Conservation (phyloP, 106 monocot genomes). For the Platanthera guangdongensis region DNA sequence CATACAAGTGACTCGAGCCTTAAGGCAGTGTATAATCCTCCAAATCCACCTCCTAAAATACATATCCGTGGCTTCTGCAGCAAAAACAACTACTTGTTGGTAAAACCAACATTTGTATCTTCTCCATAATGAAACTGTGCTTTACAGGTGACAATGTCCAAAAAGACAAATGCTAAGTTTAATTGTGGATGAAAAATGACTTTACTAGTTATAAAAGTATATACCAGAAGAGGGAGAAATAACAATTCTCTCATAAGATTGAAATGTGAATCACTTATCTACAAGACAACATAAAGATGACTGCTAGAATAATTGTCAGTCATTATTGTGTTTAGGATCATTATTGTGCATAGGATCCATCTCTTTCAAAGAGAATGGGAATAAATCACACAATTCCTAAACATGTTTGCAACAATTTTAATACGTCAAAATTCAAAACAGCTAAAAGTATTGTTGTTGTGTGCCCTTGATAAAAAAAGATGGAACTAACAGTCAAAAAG, state of each 20-base stretch:
- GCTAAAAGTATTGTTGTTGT: neutral
- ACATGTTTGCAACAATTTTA: neutral
- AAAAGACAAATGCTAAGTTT: neutral
- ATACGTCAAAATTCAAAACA: neutral
- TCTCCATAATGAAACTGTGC: neutral
- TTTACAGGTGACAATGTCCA: neutral
- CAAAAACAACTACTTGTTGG: neutral
- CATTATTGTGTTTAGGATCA: neutral
- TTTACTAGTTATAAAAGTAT: neutral
- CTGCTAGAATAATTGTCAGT: neutral
- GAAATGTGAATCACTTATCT: neutral
- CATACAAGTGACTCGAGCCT: constrained; percentile 90
- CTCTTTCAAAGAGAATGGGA: neutral
- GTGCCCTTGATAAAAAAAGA: neutral
- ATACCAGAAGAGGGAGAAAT: neutral
- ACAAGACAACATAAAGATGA: neutral
- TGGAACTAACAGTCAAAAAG: neutral
- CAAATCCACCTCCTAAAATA: constrained; percentile 97
- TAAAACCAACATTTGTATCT: neutral
- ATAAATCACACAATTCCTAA: neutral
- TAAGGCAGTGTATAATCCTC: constrained; percentile 84
- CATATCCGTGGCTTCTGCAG: constrained; percentile 77
- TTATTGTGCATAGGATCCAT: neutral
- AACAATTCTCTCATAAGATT: neutral
- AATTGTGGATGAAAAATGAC: neutral